Percentiles rank a stretch among this genome's conserved stretches.
Evolutionary conservation across 352 stramenopile genomes (phyloP).

Genomic region (Phytophthora palmivora): DNA sequence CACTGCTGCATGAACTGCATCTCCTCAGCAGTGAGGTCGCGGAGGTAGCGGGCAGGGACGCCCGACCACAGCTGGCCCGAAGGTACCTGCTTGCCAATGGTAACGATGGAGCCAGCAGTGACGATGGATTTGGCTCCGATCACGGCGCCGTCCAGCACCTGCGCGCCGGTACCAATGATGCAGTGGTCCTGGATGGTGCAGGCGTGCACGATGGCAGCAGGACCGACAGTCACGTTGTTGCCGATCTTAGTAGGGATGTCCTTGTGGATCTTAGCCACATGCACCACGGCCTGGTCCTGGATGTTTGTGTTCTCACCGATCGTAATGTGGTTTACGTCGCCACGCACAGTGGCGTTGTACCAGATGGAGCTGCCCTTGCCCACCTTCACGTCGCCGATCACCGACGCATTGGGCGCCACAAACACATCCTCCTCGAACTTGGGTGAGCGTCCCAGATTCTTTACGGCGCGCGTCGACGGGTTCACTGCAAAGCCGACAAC

Average conservation of each 20-base stretch:
- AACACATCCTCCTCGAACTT: slow-evolving; percentile 73
- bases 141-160: slow-evolving; percentile 91
- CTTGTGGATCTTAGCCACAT: slow-evolving; percentile 94
- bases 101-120: slow-evolving; percentile 91
- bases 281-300: slow-evolving; percentile 93
- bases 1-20: slow-evolving; percentile 92
- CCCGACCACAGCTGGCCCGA: slow-evolving; percentile 91
- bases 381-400: slow-evolving; percentile 94
- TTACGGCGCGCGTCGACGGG: slow-evolving; percentile 80
- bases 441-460: slow-evolving; percentile 71
- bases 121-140: slow-evolving; percentile 91
- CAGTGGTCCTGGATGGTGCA: slow-evolving; percentile 93
- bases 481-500: slow-evolving; percentile 61
- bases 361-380: slow-evolving; percentile 92
- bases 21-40: slow-evolving; percentile 86
- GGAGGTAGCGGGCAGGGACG: slow-evolving; percentile 82
- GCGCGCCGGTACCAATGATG: slow-evolving; percentile 92
- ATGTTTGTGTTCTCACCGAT: slow-evolving; percentile 96
- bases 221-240: slow-evolving; percentile 91
- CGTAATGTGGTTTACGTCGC: slow-evolving; percentile 92
- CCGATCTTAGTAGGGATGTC: slow-evolving; percentile 93
- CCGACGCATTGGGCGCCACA: slow-evolving; percentile 91
- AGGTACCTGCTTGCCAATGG: slow-evolving; percentile 87
- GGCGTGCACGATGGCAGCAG: slow-evolving; percentile 89
- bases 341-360: slow-evolving; percentile 93